These are phyloP conservation scores for Aphanoascus verrucosus DNA, from an alignment of 2,329 filamentous ascomycete genomes.

Conservation along the genomic window DNA sequence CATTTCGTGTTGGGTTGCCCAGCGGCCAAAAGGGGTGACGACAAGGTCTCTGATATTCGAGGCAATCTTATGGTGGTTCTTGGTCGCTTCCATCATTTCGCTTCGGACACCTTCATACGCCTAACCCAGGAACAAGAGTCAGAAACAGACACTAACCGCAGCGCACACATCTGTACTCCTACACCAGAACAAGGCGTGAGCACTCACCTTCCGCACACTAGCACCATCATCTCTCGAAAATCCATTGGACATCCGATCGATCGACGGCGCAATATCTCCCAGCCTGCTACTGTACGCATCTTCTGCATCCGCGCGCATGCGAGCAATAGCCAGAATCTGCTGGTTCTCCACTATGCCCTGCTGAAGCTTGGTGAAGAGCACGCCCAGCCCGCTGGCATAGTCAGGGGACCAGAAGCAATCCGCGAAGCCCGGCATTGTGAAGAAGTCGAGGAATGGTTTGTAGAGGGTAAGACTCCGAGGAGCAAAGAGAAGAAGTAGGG, in stretches of 20 bases:
- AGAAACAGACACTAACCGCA: not conserved
- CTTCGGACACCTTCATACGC: slow-evolving; percentile 86
- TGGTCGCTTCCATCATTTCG: slow-evolving; percentile 84
- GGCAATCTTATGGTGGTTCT: slow-evolving; percentile 88
- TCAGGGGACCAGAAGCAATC: slow-evolving; percentile 97
- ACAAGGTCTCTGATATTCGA: slow-evolving; percentile 94
- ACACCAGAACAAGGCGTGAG: not conserved
- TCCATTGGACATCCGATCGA: slow-evolving; percentile 69
- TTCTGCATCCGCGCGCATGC: slow-evolving; percentile 90
- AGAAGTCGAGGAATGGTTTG: not conserved
- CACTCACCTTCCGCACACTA: slow-evolving; percentile 76
- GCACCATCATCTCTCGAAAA: slow-evolving; percentile 90
- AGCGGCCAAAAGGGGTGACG: slow-evolving; percentile 83
- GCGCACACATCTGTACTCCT: not conserved
- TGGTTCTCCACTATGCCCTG: slow-evolving; percentile 93
- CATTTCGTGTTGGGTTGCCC: slow-evolving; percentile 89
- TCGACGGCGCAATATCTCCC: slow-evolving; percentile 66
- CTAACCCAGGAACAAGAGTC: slow-evolving; percentile 36
- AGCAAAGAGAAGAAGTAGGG: not conserved
- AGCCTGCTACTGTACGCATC: slow-evolving; percentile 75
- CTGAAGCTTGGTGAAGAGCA: slow-evolving; percentile 92
- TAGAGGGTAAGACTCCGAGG: not conserved
- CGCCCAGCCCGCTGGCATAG: slow-evolving; percentile 90
- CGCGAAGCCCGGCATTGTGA: slow-evolving; percentile 73
- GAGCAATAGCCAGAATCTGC: slow-evolving; percentile 81